A percentile compares a stretch with the other conserved stretches of the same genome.
These are phyloP conservation scores for Camellia granthamiana DNA, from an alignment of 148 eudicot species.

Conservation along the genomic window DNA sequence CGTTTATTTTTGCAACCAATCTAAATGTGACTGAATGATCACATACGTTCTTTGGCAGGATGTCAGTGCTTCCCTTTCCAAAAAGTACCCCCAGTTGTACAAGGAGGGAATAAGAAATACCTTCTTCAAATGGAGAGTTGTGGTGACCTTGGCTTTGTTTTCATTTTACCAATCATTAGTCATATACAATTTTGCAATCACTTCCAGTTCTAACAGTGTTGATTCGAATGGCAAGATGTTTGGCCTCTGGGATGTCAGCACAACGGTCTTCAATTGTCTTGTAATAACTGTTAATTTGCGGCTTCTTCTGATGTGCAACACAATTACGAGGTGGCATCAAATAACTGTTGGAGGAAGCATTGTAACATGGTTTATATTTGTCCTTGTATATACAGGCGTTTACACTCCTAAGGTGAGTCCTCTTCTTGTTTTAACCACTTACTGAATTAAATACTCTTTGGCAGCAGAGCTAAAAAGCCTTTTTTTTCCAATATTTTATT, in stretches of 20 bases:
- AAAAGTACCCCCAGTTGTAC: constrained; percentile 85
- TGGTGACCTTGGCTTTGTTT: constrained; percentile 67
- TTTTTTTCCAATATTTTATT: no score
- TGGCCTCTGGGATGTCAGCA: constrained; percentile 96
- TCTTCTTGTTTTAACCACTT: neutral
- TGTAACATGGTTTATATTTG: constrained; percentile 71
- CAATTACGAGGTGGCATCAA: constrained; percentile 88
- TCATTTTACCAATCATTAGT: constrained; percentile 81
- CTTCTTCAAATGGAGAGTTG: constrained; percentile 78
- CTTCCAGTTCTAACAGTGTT: constrained; percentile 58
- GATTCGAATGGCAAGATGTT: constrained; percentile 81
- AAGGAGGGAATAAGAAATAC: constrained; percentile 79
- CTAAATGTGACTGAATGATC: constrained; percentile 1
- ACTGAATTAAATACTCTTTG: neutral
- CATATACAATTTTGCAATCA: constrained; percentile 59
- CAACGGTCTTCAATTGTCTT: constrained; percentile 83
- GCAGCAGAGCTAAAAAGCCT: no score
- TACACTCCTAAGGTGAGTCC: constrained; percentile 48
- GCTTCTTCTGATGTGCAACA: constrained; percentile 84
- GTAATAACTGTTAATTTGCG: constrained; percentile 89
- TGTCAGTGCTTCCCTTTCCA: constrained; percentile 86
- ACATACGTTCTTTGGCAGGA: constrained; percentile 46
- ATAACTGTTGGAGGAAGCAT: constrained; percentile 93
- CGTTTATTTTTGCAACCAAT: neutral
- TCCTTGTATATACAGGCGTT: constrained; percentile 72